Conservation (phyloP, 2,329 filamentous ascomycete genomes). For the Helicocarpus griseus region DNA sequence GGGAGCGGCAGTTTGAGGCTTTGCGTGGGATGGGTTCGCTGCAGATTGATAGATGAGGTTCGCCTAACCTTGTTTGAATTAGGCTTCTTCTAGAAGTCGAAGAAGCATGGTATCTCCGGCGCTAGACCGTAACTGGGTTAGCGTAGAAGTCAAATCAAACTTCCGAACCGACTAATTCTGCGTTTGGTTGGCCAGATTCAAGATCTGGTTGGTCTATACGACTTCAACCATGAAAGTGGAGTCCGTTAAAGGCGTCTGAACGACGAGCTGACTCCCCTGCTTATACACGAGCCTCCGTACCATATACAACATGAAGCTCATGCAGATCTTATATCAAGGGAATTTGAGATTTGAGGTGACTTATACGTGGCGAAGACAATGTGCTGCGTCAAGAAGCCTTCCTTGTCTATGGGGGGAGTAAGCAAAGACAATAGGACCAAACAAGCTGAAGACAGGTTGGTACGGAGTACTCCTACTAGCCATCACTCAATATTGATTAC, state of each 20-base stretch:
- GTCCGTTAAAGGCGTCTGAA: not conserved
- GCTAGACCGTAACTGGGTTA: not conserved
- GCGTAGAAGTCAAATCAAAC: not conserved
- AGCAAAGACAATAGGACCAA: no score
- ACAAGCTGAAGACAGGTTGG: no score
- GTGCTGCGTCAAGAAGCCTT: no score
- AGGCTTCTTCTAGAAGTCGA: not conserved
- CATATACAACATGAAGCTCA: not conserved
- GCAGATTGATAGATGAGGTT: not conserved
- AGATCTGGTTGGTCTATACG: not conserved
- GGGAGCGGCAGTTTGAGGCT: not conserved
- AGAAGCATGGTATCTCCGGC: not conserved
- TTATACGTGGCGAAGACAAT: not conserved
- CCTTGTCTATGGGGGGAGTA: no score
- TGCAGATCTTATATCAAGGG: not conserved
- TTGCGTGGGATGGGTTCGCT: not conserved
- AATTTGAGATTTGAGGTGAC: not conserved
- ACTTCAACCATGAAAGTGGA: not conserved
- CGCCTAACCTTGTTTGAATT: not conserved
- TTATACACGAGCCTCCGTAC: not conserved
- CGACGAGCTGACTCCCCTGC: no score
- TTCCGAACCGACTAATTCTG: not conserved
- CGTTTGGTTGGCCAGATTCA: not conserved
- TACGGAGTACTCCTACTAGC: no score
- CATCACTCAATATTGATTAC: no score